Base-by-base conservation (phyloP, 129 eudicot species). In the Saussurea involucrata region DNA sequence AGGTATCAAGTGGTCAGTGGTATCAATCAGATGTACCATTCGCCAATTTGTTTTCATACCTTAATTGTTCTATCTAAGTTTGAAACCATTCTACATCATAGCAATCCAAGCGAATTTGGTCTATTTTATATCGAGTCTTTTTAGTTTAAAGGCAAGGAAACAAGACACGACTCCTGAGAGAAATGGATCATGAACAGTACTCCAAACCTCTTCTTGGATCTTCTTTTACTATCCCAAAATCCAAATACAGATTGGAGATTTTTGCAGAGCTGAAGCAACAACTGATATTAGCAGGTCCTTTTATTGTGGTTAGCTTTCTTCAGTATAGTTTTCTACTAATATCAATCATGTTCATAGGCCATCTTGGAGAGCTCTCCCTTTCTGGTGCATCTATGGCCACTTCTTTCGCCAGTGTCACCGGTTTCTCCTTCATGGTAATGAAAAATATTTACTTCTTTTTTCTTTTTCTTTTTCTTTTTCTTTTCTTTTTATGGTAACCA, bases 321-420 rank as follows among this genome's bases (percentile, higher is more conserved):
- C 84, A 80, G 1, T 80, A 73, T 28, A 66, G 79, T 69, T 70
- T 82, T 70, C 71, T 76, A 17, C 72, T 76, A 55, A 76, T 79
- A 24, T 82, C 82, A 4, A 24, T 82, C 69, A 76, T 82, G 82
- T 82, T 82, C 63, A 67, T 76, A 66, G 85, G 85, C 64, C 85
- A 66, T 49, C 74, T 76, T 72, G 78, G 85, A 11, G 85, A 82
- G 70, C 78, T 82, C 24, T 18, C 82, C 3, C 85, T 82, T 49
- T 49, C 82, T 55, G 85, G 82, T 76, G 82, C 85, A 5, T 76
- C 82, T 33, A 71, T 76, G 70, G 85, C 85, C 37, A 77, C 82
- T 64, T 82, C 85, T 5, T 82, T 76, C 49, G 72, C 82, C 15
- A 63, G 57, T 33, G 85, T 64, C 55, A 76, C 82, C 5, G 85